Evolutionary conservation across 371 early-diverging fungal species (phyloP).

Genomic region (Dichotomocladium elegans): DNA sequence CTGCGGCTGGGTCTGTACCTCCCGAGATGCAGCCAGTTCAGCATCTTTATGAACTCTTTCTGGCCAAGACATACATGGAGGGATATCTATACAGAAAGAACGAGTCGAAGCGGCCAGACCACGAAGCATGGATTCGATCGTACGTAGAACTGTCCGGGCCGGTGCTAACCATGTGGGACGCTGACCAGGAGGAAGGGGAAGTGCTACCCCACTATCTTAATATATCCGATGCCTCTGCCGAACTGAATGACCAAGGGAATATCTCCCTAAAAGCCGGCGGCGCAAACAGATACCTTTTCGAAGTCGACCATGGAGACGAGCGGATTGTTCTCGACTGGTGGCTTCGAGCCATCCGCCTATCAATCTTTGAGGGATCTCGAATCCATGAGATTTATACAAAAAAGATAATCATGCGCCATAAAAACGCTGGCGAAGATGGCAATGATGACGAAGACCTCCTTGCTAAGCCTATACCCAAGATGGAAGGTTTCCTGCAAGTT

Average conservation of each 20-base stretch:
- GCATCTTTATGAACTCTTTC: slow-evolving; percentile 47
- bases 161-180: slow-evolving; percentile 59
- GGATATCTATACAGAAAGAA: slow-evolving; percentile 67
- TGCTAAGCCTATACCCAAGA: slow-evolving; percentile 10
- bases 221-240: slow-evolving; percentile 58
- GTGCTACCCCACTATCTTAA: slow-evolving; percentile 64
- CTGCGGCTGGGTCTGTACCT: slow-evolving; percentile 20
- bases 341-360: slow-evolving; percentile 68
- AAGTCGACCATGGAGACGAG: slow-evolving; percentile 24
- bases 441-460: not conserved
- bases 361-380: slow-evolving; percentile 73
- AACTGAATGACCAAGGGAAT: slow-evolving; percentile 38
- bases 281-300: slow-evolving; percentile 60
- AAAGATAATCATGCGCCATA: slow-evolving; percentile 44
- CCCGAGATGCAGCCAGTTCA: slow-evolving; percentile 30
- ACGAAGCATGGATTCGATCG: slow-evolving; percentile 62
- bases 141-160: slow-evolving; percentile 71
- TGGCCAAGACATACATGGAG: slow-evolving; percentile 63
- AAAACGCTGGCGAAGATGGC: not conserved
- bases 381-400: slow-evolving; percentile 76
- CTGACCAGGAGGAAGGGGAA: slow-evolving; percentile 11
- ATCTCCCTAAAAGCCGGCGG: slow-evolving; percentile 66
- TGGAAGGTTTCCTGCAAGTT: slow-evolving; percentile 56
- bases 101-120: slow-evolving; percentile 53
- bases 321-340: slow-evolving; percentile 21